phyloP scores from a whole-genome alignment of 345 rosid species.

The Eucalyptus cloeziana region DNA sequence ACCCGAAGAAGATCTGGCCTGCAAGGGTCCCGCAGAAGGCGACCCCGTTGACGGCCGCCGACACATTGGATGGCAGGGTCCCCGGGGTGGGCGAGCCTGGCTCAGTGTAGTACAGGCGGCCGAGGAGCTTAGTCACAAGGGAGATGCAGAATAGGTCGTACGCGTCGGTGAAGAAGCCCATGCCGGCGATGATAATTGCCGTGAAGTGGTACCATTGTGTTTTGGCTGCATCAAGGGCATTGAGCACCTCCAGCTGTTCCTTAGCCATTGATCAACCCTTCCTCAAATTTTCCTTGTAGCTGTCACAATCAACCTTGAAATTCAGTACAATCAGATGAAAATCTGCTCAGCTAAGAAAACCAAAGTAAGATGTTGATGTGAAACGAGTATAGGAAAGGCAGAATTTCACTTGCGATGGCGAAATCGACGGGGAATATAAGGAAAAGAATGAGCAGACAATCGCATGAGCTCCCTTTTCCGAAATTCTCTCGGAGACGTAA shows the following conservation, averaged over 20 bases:
- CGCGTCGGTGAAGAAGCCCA: background rate
- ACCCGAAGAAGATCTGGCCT: background rate
- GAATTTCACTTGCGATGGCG: background rate
- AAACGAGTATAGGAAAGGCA: background rate
- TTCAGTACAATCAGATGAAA: background rate
- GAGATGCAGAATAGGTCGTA: background rate
- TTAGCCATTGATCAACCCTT: slow-evolving; percentile 6
- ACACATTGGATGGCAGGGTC: background rate
- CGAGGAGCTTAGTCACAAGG: background rate
- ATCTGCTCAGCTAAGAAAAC: background rate
- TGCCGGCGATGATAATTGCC: background rate
- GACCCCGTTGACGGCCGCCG: background rate
- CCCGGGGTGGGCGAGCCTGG: background rate
- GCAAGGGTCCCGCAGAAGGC: background rate
- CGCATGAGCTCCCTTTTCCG: background rate
- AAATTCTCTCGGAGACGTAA: background rate
- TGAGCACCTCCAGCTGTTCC: background rate
- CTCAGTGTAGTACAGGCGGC: background rate
- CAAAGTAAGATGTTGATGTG: background rate
- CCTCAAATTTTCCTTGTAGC: background rate
- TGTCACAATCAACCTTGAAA: background rate
- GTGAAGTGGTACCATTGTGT: background rate
- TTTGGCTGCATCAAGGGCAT: background rate
- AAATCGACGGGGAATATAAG: background rate
- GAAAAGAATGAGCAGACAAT: background rate